Percentiles rank a stretch among this genome's conserved stretches.
Evolutionary conservation across 768 basidiomycete species (phyloP).

Genomic region (Coprinopsis marcescibilis): DNA sequence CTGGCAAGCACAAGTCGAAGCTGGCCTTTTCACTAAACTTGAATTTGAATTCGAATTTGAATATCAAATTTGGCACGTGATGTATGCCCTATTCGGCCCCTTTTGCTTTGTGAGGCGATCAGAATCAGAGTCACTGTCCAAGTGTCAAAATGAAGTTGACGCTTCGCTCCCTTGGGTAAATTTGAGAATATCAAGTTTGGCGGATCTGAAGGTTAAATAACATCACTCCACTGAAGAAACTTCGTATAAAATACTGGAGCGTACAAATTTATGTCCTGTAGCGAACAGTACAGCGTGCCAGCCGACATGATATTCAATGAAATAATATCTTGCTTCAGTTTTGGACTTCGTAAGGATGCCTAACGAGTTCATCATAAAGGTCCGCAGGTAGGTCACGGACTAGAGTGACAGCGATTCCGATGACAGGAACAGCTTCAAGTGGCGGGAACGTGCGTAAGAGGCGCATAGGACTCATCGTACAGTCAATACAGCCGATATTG

Average conservation of each 20-base stretch:
- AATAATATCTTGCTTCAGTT: no score
- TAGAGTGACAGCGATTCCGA: constrained; percentile 90
- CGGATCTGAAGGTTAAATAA: no score
- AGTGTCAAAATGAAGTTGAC: no score
- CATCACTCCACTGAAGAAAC: no score
- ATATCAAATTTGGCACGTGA: constrained; percentile 15
- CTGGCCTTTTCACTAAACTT: neutral
- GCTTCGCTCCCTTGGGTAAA: no score
- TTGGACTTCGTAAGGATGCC: constrained; percentile 70
- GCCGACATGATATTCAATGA: no score
- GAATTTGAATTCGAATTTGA: constrained; percentile 12
- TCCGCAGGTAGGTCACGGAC: constrained; percentile 87
- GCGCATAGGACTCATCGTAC: constrained; percentile 80
- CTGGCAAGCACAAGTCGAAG: neutral
- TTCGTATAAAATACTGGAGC: neutral
- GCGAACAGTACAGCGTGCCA: no score
- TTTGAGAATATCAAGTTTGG: no score
- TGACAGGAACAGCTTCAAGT: constrained; percentile 78
- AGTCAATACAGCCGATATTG: constrained; percentile 2
- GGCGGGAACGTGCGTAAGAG: constrained; percentile 91
- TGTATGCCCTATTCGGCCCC: no score
- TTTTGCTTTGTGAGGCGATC: neutral
- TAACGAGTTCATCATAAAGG: constrained; percentile 83
- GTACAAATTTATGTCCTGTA: neutral
- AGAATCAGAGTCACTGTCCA: no score